phyloP scores from a whole-genome alignment of 441 rosid genomes.

The Monsonia emarginata region DNA sequence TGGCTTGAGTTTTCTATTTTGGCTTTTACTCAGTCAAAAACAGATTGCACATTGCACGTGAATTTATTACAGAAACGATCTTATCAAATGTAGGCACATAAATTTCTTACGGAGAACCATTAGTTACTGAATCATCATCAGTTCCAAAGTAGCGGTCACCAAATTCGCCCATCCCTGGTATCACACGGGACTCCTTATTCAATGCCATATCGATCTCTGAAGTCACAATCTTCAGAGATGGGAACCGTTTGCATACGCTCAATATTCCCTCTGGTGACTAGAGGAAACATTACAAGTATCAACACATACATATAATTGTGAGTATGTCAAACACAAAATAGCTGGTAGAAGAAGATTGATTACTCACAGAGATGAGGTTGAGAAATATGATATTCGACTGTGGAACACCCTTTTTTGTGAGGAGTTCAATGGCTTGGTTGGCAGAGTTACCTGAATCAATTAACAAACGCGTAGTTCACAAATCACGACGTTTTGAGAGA shows the following conservation, averaged over 20 bases:
- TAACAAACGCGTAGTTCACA: too few species aligned
- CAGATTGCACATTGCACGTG: too few species aligned
- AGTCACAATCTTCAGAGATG: background rate
- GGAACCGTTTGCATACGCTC: background rate
- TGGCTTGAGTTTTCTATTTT: too few species aligned
- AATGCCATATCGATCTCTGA: background rate
- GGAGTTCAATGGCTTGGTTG: conserved; percentile 79
- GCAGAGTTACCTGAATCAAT: conserved; percentile 73
- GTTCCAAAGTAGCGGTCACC: conserved; percentile 2
- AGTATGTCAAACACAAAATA: background rate
- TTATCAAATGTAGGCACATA: background rate
- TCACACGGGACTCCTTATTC: background rate
- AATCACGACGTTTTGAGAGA: too few species aligned
- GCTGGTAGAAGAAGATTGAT: background rate
- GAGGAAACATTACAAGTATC: background rate
- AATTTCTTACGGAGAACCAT: background rate
- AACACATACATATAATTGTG: background rate
- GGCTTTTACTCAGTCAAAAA: too few species aligned
- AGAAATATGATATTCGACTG: conserved; percentile 86
- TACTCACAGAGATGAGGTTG: conserved; percentile 51
- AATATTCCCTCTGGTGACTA: background rate
- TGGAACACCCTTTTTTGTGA: conserved; percentile 86
- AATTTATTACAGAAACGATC: too few species aligned
- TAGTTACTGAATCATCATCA: background rate
- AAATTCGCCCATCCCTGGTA: conserved; percentile 1